These are phyloP conservation scores for Daedaleopsis nitida DNA, from an alignment of 768 basidiomycete genomes.

Conservation along the genomic window DNA sequence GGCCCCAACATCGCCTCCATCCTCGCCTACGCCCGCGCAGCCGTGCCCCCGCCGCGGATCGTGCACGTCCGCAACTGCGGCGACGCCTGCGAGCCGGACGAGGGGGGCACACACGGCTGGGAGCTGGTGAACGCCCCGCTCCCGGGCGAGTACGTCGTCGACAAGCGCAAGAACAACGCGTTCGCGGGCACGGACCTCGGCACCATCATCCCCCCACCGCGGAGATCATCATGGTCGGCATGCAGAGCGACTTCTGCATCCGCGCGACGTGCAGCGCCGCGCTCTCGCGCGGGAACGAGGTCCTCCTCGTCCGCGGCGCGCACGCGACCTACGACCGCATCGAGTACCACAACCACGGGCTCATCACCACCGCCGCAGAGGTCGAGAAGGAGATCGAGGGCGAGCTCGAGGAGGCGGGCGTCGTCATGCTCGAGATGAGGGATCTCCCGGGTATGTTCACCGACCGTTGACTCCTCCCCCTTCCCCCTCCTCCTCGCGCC, in stretches of 20 bases:
- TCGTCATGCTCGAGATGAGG: slow-evolving; percentile 65
- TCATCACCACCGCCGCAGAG: slow-evolving; percentile 43
- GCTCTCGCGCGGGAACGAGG: slow-evolving; percentile 63
- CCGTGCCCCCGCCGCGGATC: slow-evolving; percentile 47
- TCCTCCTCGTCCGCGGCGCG: slow-evolving; percentile 61
- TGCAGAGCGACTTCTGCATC: slow-evolving; percentile 65
- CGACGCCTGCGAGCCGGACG: slow-evolving; percentile 61
- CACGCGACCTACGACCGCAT: slow-evolving; percentile 71
- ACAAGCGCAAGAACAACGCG: slow-evolving; percentile 68
- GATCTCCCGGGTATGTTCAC: slow-evolving; percentile 61
- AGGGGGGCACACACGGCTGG: slow-evolving; percentile 59
- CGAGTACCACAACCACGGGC: slow-evolving; percentile 60
- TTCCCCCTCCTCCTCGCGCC: neutral
- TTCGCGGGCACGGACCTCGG: slow-evolving; percentile 61
- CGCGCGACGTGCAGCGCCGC: slow-evolving; percentile 61
- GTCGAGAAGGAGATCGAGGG: slow-evolving; percentile 64
- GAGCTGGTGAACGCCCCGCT: slow-evolving; percentile 56
- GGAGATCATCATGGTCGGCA: slow-evolving; percentile 65
- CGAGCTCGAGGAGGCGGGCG: slow-evolving; percentile 71
- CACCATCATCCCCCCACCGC: slow-evolving; percentile 53
- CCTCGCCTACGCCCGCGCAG: slow-evolving; percentile 51
- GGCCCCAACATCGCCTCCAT: slow-evolving; percentile 51
- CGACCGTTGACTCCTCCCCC: slow-evolving; percentile 41
- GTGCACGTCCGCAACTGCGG: slow-evolving; percentile 71
- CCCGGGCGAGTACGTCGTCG: slow-evolving; percentile 54